Evolutionary conservation across 2,329 filamentous ascomycete species (phyloP).

Genomic region (Colletotrichum karsti): DNA sequence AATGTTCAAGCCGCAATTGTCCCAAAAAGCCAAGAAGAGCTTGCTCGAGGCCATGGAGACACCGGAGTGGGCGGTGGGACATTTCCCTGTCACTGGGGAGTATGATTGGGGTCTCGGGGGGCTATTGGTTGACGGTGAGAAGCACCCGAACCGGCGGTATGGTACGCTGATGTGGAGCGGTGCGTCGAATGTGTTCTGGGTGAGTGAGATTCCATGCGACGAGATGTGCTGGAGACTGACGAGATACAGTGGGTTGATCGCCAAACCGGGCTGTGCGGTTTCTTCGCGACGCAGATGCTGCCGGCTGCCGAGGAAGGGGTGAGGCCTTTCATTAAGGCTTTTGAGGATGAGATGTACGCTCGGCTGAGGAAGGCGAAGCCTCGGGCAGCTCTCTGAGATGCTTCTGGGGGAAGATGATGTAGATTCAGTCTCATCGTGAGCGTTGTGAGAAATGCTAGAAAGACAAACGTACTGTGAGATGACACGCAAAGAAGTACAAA

Average conservation of each 20-base stretch:
- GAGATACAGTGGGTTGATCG: conserved; percentile 40
- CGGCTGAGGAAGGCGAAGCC: conserved; percentile 30
- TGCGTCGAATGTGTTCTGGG: conserved; percentile 56
- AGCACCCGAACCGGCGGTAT: conserved; percentile 44
- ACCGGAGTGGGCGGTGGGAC: conserved; percentile 37
- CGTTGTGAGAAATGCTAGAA: too few relatives aligned
- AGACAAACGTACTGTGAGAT: too few relatives aligned
- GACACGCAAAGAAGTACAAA: too few relatives aligned
- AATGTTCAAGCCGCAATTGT: conserved; percentile 58
- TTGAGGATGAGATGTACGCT: conserved; percentile 49
- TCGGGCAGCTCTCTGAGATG: background rate
- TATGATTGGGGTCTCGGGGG: conserved; percentile 52
- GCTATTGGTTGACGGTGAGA: conserved; percentile 47
- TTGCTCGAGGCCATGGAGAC: conserved; percentile 37
- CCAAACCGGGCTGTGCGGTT: conserved; percentile 46
- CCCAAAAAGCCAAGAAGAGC: conserved; percentile 3
- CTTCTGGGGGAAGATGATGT: too few relatives aligned
- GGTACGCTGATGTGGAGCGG: conserved; percentile 54
- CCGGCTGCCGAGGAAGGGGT: conserved; percentile 48
- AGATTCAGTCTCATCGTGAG: too few relatives aligned
- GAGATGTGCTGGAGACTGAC: background rate
- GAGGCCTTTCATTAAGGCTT: conserved; percentile 42
- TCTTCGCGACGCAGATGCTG: conserved; percentile 51
- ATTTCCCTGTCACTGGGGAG: conserved; percentile 41
- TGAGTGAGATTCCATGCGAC: conserved; percentile 33